Evolutionary conservation across 768 basidiomycete genomes (phyloP).

Genomic region (Scleroderma citrinum): DNA sequence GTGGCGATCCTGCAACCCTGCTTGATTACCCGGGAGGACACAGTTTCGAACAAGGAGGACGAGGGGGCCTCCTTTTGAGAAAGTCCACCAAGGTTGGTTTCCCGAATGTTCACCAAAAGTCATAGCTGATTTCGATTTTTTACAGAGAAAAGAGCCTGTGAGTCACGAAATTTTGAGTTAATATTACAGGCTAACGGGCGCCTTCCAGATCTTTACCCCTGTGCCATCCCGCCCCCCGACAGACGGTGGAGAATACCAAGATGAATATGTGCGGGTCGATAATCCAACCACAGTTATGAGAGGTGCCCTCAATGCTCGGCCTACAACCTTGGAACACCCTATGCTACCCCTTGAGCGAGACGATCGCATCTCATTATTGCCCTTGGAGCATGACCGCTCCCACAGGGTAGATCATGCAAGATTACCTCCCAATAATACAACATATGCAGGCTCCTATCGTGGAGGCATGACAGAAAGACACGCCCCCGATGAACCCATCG

Average conservation of each 20-base stretch:
- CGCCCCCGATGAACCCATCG: constrained; percentile 15
- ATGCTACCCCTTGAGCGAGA: constrained; percentile 19
- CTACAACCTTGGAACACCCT: constrained; percentile 15
- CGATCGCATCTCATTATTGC: constrained; percentile 15
- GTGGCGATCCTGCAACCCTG: constrained; percentile 20
- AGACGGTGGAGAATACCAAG: constrained; percentile 27
- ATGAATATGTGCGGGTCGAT: constrained; percentile 27
- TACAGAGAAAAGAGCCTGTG: constrained; percentile 29
- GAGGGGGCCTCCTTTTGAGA: constrained; percentile 21
- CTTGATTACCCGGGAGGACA: constrained; percentile 21
- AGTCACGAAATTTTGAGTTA: constrained; percentile 7
- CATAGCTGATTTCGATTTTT: constrained; percentile 9
- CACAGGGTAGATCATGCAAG: constrained; percentile 16
- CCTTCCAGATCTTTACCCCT: constrained; percentile 25
- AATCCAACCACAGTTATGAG: constrained; percentile 28
- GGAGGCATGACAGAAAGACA: constrained; percentile 13
- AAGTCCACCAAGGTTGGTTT: constrained; percentile 22
- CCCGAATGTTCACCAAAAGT: not conserved
- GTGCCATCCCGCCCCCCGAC: constrained; percentile 28
- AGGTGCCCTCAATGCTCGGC: constrained; percentile 28
- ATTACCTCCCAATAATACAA: constrained; percentile 16
- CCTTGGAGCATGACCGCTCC: constrained; percentile 21
- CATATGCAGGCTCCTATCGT: constrained; percentile 16
- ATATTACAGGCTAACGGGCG: constrained; percentile 5
- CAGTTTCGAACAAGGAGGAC: constrained; percentile 21